These are phyloP conservation scores for Vaccinium vitisidaea DNA, from an alignment of 148 eudicot genomes.

Conservation along the genomic window DNA sequence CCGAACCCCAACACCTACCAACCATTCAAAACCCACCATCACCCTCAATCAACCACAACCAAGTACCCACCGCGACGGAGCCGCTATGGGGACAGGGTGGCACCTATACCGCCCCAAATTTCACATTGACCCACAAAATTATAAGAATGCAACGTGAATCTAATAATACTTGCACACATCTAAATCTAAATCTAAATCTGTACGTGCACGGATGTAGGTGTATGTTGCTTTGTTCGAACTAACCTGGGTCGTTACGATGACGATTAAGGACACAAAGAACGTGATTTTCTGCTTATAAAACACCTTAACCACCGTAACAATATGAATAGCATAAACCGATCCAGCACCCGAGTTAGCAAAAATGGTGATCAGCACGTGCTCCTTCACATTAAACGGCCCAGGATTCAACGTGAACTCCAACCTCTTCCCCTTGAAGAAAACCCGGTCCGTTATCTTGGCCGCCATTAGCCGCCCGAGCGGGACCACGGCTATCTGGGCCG, in stretches of 20 bases:
- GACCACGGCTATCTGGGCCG: constrained; percentile 91
- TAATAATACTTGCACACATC: too few relatives aligned
- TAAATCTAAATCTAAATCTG: too few relatives aligned
- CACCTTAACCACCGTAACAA: constrained; percentile 83
- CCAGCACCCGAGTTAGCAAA: constrained; percentile 97
- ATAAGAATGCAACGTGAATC: too few relatives aligned
- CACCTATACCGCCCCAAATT: too few relatives aligned
- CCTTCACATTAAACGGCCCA: constrained; percentile 91
- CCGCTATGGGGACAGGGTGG: too few relatives aligned
- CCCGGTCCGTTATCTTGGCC: constrained; percentile 49
- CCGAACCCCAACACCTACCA: constrained; percentile 94
- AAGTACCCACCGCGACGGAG: too few relatives aligned
- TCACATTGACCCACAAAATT: too few relatives aligned
- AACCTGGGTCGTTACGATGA: constrained; percentile 89
- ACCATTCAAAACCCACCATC: constrained; percentile 35
- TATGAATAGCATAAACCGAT: constrained; percentile 79
- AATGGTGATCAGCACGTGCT: constrained; percentile 90
- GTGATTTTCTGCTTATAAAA: constrained; percentile 77
- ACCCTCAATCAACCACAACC: background rate
- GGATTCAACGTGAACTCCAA: constrained; percentile 85
- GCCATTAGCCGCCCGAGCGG: constrained; percentile 93
- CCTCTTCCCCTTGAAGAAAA: constrained; percentile 49
- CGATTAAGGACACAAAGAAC: constrained; percentile 80
- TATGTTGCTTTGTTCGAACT: background rate
- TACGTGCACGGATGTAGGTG: too few relatives aligned